Percentiles rank a stretch among this genome's conserved stretches.
phyloP scores from a whole-genome alignment of 768 basidiomycete genomes.

The Leccinellum luteum region DNA sequence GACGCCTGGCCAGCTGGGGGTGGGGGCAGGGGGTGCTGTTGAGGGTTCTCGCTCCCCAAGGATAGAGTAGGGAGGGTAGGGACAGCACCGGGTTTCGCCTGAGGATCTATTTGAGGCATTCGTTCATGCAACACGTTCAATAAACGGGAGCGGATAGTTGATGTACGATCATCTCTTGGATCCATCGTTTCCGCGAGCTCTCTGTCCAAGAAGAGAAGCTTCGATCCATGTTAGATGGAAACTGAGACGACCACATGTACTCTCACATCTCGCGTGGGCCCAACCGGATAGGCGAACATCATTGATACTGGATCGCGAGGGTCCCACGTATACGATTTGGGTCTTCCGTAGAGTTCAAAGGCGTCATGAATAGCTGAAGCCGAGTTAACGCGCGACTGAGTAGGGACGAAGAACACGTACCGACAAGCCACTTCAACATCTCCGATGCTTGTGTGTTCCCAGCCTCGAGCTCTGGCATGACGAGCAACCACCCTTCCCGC shows the following conservation, averaged over 20 bases:
- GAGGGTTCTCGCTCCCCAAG: slow-evolving; percentile 13
- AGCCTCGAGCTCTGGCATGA: slow-evolving; percentile 85
- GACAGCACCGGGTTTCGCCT: slow-evolving; percentile 3
- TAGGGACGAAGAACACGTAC: slow-evolving; percentile 41
- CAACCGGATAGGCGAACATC: slow-evolving; percentile 95
- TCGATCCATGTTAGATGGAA: slow-evolving; percentile 15
- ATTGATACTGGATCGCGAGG: slow-evolving; percentile 75
- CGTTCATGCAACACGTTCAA: slow-evolving; percentile 61
- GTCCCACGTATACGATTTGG: slow-evolving; percentile 85
- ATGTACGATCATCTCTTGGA: slow-evolving; percentile 74
- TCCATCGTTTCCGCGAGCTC: slow-evolving; percentile 78
- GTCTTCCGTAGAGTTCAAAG: slow-evolving; percentile 87
- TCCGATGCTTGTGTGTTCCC: slow-evolving; percentile 65
- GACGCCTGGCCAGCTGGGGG: slow-evolving; percentile 16
- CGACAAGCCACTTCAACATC: slow-evolving; percentile 89
- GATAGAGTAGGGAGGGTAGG: slow-evolving; percentile 21
- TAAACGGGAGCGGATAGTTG: slow-evolving; percentile 60
- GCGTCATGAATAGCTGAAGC: slow-evolving; percentile 74
- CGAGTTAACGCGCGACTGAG: slow-evolving; percentile 7
- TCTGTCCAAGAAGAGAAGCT: slow-evolving; percentile 87
- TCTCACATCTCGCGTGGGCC: slow-evolving; percentile 77
- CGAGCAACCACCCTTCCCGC: slow-evolving; percentile 80
- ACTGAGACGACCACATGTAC: background rate
- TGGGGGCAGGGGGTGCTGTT: slow-evolving; percentile 27
- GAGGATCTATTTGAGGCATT: slow-evolving; percentile 45